Conservation (phyloP, 495 filamentous ascomycete species). For the Lasiosphaeris hirsuta region DNA sequence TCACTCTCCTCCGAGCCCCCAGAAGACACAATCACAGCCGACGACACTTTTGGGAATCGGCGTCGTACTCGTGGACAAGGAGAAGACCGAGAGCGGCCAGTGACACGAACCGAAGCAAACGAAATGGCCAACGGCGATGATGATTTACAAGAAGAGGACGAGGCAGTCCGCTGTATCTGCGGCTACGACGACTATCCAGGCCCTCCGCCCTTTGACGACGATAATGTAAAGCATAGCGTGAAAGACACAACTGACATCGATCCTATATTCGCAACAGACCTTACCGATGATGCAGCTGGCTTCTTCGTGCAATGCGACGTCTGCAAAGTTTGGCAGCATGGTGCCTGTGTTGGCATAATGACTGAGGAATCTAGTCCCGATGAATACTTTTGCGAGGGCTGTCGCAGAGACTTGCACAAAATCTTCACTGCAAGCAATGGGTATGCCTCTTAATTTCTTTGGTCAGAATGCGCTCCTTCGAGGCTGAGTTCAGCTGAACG, state of each 20-base stretch:
- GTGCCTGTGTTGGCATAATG: slow-evolving; percentile 95
- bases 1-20: slow-evolving; percentile 74
- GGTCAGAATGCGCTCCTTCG: neutral
- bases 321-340: slow-evolving; percentile 99
- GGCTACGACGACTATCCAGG: slow-evolving; percentile 93
- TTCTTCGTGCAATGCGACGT: slow-evolving; percentile 97
- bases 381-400: slow-evolving; percentile 97
- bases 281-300: slow-evolving; percentile 82
- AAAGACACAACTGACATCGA: slow-evolving; percentile 50
- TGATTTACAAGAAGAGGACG: slow-evolving; percentile 81
- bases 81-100: slow-evolving; percentile 54
- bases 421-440: slow-evolving; percentile 76
- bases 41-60: slow-evolving; percentile 49
- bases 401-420: slow-evolving; percentile 85
- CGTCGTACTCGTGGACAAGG: slow-evolving; percentile 67
- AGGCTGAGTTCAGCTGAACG: slow-evolving; percentile 27
- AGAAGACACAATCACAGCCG: slow-evolving; percentile 64
- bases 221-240: slow-evolving; percentile 45
- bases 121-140: slow-evolving; percentile 53
- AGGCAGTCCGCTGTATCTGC: slow-evolving; percentile 92
- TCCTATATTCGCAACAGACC: slow-evolving; percentile 59
- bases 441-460: slow-evolving; percentile 53
- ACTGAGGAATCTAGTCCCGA: slow-evolving; percentile 88
- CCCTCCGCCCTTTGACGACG: slow-evolving; percentile 65
- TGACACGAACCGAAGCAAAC: slow-evolving; percentile 47